Conservation (phyloP, 1,139 yeast genomes). For the Kurtzmaniella quercitrusa region DNA sequence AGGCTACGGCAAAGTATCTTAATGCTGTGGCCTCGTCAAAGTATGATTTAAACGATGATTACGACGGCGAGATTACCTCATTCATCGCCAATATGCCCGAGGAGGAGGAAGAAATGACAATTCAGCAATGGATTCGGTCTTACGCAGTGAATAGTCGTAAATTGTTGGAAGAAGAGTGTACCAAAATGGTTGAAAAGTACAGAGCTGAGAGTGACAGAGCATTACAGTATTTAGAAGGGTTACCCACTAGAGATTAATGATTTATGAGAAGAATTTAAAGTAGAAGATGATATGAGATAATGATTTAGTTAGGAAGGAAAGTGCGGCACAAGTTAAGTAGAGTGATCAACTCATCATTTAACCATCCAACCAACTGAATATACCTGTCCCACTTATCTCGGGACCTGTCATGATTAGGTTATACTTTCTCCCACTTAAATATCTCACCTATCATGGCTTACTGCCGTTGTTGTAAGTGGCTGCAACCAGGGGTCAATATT, state of each 20-base stretch:
- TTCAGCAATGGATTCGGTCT: slow-evolving; percentile 63
- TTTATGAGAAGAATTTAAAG: not conserved
- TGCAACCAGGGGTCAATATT: not conserved
- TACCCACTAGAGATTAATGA: slow-evolving; percentile 21
- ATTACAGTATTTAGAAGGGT: slow-evolving; percentile 20
- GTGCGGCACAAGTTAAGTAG: slow-evolving; percentile 5
- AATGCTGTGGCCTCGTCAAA: slow-evolving; percentile 20
- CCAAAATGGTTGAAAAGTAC: slow-evolving; percentile 42
- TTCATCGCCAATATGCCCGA: slow-evolving; percentile 70
- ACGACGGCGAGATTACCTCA: slow-evolving; percentile 58
- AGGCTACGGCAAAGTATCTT: slow-evolving; percentile 33
- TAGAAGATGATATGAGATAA: not conserved
- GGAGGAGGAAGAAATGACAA: slow-evolving; percentile 63
- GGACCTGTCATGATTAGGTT: no score
- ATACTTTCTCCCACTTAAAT: no score
- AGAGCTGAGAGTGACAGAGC: slow-evolving; percentile 43
- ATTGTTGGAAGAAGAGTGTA: slow-evolving; percentile 30
- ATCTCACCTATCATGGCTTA: not conserved
- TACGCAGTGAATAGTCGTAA: slow-evolving; percentile 42
- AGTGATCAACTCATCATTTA: slow-evolving; percentile 5
- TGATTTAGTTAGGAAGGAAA: not conserved
- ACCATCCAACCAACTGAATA: no score
- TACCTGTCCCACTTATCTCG: no score
- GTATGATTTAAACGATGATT: slow-evolving; percentile 47
- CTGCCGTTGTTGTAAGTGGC: not conserved